Evolutionary conservation across 768 basidiomycete genomes (phyloP).

Genomic region (Strobilomyces confusus): DNA sequence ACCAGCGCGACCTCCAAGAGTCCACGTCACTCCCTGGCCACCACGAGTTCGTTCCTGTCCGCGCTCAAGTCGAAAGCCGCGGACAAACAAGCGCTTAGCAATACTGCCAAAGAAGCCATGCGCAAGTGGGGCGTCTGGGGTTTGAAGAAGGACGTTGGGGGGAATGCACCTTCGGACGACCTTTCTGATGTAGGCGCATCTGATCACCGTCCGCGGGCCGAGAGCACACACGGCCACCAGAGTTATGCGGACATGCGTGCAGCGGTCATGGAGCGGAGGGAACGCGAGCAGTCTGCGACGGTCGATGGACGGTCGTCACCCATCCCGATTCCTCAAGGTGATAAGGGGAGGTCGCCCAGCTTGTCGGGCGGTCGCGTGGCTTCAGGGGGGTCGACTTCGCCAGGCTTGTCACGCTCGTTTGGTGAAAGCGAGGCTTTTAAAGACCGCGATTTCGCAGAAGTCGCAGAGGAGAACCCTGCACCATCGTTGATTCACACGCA

Average conservation of each 20-base stretch:
- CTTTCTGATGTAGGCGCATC: conserved; percentile 39
- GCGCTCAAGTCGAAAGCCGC: conserved; percentile 70
- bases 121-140: conserved; percentile 90
- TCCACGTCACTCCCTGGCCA: conserved; percentile 42
- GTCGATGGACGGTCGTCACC: conserved; percentile 26
- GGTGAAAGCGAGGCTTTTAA: conserved; percentile 31
- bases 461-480: conserved; percentile 24
- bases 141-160: conserved; percentile 50
- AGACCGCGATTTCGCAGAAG: conserved; percentile 32
- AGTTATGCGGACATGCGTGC: conserved; percentile 75
- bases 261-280: conserved; percentile 66
- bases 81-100: conserved; percentile 84
- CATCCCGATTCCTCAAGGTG: conserved; percentile 31
- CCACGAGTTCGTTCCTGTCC: conserved; percentile 64
- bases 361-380: conserved; percentile 23
- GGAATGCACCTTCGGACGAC: conserved; percentile 35
- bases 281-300: conserved; percentile 35
- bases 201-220: conserved; percentile 33
- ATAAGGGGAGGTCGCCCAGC: conserved; percentile 25
- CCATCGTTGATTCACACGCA: conserved; percentile 65
- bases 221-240: conserved; percentile 43
- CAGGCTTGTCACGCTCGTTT: conserved; percentile 33
- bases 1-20: conserved; percentile 28
- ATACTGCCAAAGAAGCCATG: conserved; percentile 84
- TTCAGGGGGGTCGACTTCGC: conserved; percentile 26